phyloP scores from a whole-genome alignment of 441 rosid species.

The Populus hybrid region DNA sequence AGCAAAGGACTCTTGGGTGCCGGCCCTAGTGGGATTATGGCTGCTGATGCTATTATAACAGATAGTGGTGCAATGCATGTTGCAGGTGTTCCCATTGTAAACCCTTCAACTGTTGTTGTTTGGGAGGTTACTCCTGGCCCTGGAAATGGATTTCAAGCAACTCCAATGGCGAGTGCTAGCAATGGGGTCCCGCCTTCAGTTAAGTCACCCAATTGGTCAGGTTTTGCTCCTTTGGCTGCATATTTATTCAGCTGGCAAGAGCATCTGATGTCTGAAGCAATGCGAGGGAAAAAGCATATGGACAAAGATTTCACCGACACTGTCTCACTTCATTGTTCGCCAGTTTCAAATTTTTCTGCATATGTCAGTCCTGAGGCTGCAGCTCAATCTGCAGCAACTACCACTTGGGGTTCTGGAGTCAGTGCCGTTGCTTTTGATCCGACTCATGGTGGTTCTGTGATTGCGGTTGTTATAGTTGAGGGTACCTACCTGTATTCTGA shows the following conservation, averaged over 20 bases:
- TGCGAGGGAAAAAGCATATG: slow-evolving; percentile 63
- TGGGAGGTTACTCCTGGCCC: slow-evolving; percentile 99
- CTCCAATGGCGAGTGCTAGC: slow-evolving; percentile 60
- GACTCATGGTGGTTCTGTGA: slow-evolving; percentile 96
- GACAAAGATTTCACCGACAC: slow-evolving; percentile 68
- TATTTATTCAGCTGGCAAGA: slow-evolving; percentile 98
- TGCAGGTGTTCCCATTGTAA: slow-evolving; percentile 99
- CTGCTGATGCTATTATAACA: slow-evolving; percentile 97
- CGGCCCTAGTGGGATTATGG: slow-evolving; percentile 99
- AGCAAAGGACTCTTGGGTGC: slow-evolving; percentile 99
- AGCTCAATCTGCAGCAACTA: slow-evolving; percentile 93
- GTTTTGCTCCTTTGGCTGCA: slow-evolving; percentile 97
- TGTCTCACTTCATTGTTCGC: slow-evolving; percentile 89
- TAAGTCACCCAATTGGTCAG: slow-evolving; percentile 90
- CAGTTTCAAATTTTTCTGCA: slow-evolving; percentile 98
- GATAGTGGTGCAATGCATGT: slow-evolving; percentile 98
- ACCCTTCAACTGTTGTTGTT: slow-evolving; percentile 98
- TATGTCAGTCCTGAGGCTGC: slow-evolving; percentile 99
- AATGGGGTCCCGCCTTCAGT: slow-evolving; percentile 82
- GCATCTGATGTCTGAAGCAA: slow-evolving; percentile 72
- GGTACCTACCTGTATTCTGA: slow-evolving; percentile 45
- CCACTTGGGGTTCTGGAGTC: slow-evolving; percentile 99
- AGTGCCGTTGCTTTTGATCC: slow-evolving; percentile 99
- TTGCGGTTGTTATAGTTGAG: slow-evolving; percentile 96
- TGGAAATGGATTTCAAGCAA: slow-evolving; percentile 86